Percentiles rank a stretch among this genome's conserved stretches.
Evolutionary conservation across 345 rosid species (phyloP).

Genomic region (Sisymbrium irio): DNA sequence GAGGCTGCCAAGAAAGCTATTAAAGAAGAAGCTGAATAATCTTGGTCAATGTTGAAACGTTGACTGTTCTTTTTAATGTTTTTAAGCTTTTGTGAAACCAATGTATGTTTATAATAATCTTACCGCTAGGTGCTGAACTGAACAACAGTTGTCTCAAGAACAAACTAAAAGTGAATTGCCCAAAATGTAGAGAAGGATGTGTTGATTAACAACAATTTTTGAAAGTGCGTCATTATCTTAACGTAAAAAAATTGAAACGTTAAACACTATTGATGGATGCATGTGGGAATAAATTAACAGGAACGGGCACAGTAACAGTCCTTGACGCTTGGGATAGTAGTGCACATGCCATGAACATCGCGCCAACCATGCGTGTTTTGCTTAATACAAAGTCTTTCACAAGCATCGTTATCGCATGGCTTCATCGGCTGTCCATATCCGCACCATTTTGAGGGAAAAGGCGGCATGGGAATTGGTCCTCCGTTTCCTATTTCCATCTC

Average conservation of each 20-base stretch:
- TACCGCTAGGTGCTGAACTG: no score
- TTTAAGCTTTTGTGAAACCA: no score
- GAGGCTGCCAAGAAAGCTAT: conserved; percentile 56
- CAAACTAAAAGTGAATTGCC: background rate
- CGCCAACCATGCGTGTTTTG: background rate
- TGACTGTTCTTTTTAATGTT: no score
- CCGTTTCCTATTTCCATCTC: conserved; percentile 3
- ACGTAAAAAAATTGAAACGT: background rate
- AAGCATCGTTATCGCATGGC: background rate
- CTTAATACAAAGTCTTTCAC: background rate
- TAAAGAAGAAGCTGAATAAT: conserved; percentile 33
- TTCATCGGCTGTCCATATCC: background rate
- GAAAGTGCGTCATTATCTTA: background rate
- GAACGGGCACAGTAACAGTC: conserved; percentile 23
- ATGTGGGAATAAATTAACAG: conserved; percentile 1
- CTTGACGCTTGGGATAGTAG: background rate
- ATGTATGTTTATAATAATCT: no score
- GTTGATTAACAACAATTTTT: background rate
- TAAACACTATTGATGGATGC: background rate
- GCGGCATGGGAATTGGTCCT: background rate
- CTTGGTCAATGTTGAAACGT: no score
- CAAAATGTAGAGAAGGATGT: background rate
- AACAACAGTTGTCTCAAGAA: background rate
- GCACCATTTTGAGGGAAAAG: background rate
- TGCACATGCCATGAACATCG: conserved; percentile 4